Base-by-base conservation (phyloP, 2,329 filamentous ascomycete species). In the Periconia sp. region DNA sequence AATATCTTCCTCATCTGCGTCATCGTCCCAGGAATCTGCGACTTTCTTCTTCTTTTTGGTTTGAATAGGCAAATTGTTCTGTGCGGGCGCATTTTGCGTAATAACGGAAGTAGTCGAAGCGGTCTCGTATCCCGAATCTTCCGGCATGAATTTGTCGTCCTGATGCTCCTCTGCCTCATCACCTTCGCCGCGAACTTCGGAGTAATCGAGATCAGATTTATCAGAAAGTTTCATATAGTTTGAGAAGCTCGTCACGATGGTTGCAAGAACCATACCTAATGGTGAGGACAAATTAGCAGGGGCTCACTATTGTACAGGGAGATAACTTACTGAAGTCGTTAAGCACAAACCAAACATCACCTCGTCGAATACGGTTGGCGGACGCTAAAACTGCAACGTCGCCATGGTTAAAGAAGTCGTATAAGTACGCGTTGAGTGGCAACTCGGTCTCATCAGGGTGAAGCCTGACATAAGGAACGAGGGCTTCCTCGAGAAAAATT, bases 331-430 rank as follows among this genome's bases (percentile, higher is more conserved):
- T 83, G 63, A 85, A 84, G 57, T 86, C 80, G 47, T 89, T 88
- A 2, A 91, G 74, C 2, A 79, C 61, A 57, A 86, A 91, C 88
- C 87, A 92, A 7, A 89, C 77, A 33, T 90, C 85, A 4, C 81
- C 80, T 1, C 73, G 70, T 31, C 80, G 81, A 59, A 92, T 84
- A 3, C 78, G 76, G 60, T 92, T 92, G 21, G 83, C 85, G 0
- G 66, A 70, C 10, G 81, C 79, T 2, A 92, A 70, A 0, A 82
- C 78, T 1, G 74, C 62, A 16, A 84, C 64, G 57, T 86, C 81
- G 3, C 87, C 87, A 55, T 92, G 84, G 66, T 83, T 87, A 76
- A 82, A 91, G 68, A 91, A 92, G 65, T 92, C 86, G 46, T 86
- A 83, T 1, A 92, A 70, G 58, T 88, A 88, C 0, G 84, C 83